Percentiles rank a stretch among this genome's conserved stretches.
Evolutionary conservation across 441 rosid species (phyloP).

Genomic region (Biscutella laevigata): DNA sequence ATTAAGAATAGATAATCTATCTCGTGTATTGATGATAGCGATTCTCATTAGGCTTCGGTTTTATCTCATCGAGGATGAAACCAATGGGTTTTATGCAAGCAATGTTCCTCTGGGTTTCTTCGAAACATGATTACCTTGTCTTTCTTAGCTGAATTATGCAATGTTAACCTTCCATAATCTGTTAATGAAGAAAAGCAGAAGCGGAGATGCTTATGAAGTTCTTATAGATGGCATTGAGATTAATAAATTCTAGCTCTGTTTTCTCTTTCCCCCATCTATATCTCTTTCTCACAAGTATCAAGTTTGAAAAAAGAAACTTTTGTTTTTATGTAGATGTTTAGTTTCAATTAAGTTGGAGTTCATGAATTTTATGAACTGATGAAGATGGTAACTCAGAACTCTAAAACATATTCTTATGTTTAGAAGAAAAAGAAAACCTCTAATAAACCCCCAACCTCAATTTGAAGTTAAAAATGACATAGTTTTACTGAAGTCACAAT

Average conservation of each 20-base stretch:
- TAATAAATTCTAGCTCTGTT: conserved; percentile 47
- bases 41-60: background rate
- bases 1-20: background rate
- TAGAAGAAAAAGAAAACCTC: too few relatives aligned
- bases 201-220: conserved; percentile 55
- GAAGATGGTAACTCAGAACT: background rate
- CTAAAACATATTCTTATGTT: background rate
- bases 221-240: conserved; percentile 53
- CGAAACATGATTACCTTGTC: background rate
- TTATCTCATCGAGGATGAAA: background rate
- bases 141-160: background rate
- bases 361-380: conserved; percentile 11
- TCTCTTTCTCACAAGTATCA: background rate
- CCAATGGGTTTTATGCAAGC: background rate
- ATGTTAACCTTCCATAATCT: background rate
- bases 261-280: conserved; percentile 7
- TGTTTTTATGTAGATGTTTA: background rate
- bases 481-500: too few relatives aligned
- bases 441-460: too few relatives aligned
- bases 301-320: background rate
- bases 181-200: conserved; percentile 66
- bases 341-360: background rate
- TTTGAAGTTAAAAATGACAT: too few relatives aligned
- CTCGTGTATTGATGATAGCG: background rate
- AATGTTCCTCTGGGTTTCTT: background rate